Evolutionary conservation across 108 stramenopile species (phyloP), one percentile per base, ranked within the genome.

Genomic region (Cyclotella distinguenda): DNA sequence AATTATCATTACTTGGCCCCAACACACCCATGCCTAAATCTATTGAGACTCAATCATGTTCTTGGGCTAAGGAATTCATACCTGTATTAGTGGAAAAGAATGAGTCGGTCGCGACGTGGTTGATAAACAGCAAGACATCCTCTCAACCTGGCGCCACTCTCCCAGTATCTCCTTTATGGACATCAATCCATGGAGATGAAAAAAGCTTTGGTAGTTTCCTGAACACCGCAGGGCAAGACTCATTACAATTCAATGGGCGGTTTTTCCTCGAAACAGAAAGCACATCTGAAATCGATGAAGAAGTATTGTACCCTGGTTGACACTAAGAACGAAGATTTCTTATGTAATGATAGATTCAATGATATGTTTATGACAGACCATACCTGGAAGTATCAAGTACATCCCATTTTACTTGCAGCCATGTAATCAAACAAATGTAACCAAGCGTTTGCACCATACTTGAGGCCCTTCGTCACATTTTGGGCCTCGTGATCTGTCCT

Each of bases 401-500:
- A 59, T 28, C 58, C 58, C 58, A 59, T 59, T 30, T 59, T 40
- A 59, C 40, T 43, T 15, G 58, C 58, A 43, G 40, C 58, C 21
- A 47, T 38, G 35, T 78, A 66, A 44, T 83, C 70, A 31, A 74
- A 66, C 3, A 82, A 39, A 58, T 87, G 86, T 25, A 84, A 67
- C 86, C 86, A 87, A 27, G 49, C 53, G 43, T 87, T 87, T 6
- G 84, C 84, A n/a, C 80, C 86, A 49, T 77, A 81, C 19, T 87
- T 87, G 12, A 50, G 47, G 13, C 86, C 86, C 65, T 78, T 69
- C 10, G 62, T 34, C 22, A 87, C 86, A 55, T 81, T 60, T 26
- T 80, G 69, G 2, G 86, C 86, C 64, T 82, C 77, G 66, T 86
- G 86, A 30, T 64, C 47, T 5, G 80, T 86, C 60, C 76, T 63